phyloP scores from a whole-genome alignment of 2,329 filamentous ascomycete species.

The Neofusicoccum umdonicola region DNA sequence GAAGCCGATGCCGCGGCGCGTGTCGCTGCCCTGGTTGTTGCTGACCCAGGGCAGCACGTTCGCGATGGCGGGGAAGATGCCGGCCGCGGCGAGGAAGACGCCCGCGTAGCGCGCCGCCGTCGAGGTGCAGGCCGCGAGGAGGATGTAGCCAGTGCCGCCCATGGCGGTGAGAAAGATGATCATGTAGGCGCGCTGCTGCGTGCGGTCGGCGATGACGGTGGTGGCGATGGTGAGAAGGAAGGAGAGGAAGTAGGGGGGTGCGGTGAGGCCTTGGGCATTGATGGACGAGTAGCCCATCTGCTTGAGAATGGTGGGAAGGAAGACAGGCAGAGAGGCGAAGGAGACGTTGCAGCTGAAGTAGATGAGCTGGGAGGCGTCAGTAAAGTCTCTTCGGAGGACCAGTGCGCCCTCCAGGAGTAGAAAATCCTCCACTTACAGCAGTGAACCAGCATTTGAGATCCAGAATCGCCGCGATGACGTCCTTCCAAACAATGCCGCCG shows the following conservation, averaged over 20 bases:
- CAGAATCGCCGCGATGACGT: slow-evolving; percentile 28
- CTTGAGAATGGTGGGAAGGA: slow-evolving; percentile 43
- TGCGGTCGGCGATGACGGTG: slow-evolving; percentile 64
- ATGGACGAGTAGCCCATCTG: slow-evolving; percentile 65
- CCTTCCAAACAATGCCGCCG: slow-evolving; percentile 30
- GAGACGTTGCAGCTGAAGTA: slow-evolving; percentile 43
- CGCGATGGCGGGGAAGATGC: slow-evolving; percentile 66
- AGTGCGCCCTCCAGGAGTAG: no score
- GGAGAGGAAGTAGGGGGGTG: slow-evolving; percentile 67
- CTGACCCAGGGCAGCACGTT: slow-evolving; percentile 70
- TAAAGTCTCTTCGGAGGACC: no score
- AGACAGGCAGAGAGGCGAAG: slow-evolving; percentile 53
- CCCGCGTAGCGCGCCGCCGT: slow-evolving; percentile 53
- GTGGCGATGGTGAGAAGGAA: slow-evolving; percentile 62
- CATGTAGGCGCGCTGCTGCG: slow-evolving; percentile 62
- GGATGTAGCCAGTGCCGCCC: slow-evolving; percentile 62
- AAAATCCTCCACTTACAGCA: slow-evolving; percentile 23
- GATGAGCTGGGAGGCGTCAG: slow-evolving; percentile 26
- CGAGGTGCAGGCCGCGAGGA: slow-evolving; percentile 56
- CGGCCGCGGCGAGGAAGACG: slow-evolving; percentile 56
- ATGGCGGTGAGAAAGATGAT: slow-evolving; percentile 57
- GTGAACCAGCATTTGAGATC: slow-evolving; percentile 36
- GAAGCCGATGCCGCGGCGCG: slow-evolving; percentile 64
- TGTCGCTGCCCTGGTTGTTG: slow-evolving; percentile 68
- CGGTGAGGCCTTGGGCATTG: slow-evolving; percentile 68